These are phyloP conservation scores for Vitis rupestris DNA, from an alignment of 164 flowering plant species.

Conservation along the genomic window DNA sequence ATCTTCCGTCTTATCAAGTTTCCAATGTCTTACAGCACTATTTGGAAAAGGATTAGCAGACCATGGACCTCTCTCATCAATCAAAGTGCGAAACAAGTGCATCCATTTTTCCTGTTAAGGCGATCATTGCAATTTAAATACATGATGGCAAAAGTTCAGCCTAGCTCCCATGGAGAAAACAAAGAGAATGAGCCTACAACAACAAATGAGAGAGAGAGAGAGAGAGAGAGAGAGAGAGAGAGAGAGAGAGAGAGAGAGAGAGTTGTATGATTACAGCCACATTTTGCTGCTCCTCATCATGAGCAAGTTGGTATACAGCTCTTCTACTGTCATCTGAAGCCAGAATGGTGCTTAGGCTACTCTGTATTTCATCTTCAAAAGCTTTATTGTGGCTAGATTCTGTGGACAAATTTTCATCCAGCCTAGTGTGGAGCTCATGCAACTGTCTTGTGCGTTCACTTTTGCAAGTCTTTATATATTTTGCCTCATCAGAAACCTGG, in stretches of 20 bases:
- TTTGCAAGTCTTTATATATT: conserved; percentile 51
- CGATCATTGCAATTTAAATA: background rate
- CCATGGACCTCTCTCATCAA: conserved; percentile 99
- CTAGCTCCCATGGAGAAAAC: background rate
- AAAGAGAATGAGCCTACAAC: background rate
- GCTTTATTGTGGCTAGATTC: conserved; percentile 52
- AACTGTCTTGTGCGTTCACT: conserved; percentile 65
- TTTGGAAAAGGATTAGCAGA: conserved; percentile 93
- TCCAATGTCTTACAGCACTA: conserved; percentile 70
- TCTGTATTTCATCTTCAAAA: conserved; percentile 81
- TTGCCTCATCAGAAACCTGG: conserved; percentile 81
- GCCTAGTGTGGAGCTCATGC: conserved; percentile 53
- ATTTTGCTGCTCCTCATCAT: conserved; percentile 91
- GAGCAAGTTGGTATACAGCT: conserved; percentile 66
- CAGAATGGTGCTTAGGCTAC: conserved; percentile 52
- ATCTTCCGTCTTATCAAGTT: conserved; percentile 96
- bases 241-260: conserved; percentile 4
- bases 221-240: conserved; percentile 1
- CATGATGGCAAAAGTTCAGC: background rate
- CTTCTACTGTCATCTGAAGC: conserved; percentile 80
- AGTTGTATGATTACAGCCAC: conserved; percentile 58
- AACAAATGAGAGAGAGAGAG: background rate
- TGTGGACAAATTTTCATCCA: conserved; percentile 51
- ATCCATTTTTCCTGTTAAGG: conserved; percentile 86
- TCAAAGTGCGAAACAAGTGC: conserved; percentile 80